Evolutionary conservation across 129 eudicot genomes (phyloP).

Genomic region (Lonicera japonica): DNA sequence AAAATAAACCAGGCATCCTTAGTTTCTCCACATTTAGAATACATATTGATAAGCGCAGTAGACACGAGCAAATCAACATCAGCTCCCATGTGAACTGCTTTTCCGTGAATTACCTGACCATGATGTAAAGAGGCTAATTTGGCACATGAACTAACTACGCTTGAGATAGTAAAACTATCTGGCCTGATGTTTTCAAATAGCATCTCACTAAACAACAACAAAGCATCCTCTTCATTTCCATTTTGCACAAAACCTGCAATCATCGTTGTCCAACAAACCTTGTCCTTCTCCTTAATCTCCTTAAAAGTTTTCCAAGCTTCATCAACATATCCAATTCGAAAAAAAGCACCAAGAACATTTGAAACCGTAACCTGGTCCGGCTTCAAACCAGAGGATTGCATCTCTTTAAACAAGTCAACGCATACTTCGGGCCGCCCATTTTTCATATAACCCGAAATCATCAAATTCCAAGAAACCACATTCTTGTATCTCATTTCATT

Average conservation of each 20-base stretch:
- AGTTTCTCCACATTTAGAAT: slow-evolving; percentile 49
- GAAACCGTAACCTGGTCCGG: slow-evolving; percentile 33
- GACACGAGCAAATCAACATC: slow-evolving; percentile 32
- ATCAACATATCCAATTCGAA: slow-evolving; percentile 20
- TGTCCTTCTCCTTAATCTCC: slow-evolving; percentile 34
- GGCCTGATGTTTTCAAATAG: slow-evolving; percentile 20
- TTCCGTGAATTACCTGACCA: slow-evolving; percentile 38
- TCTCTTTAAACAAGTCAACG: slow-evolving; percentile 27
- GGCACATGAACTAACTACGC: slow-evolving; percentile 38
- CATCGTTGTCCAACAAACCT: slow-evolving; percentile 42
- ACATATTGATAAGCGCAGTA: slow-evolving; percentile 52
- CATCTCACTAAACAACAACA: slow-evolving; percentile 37
- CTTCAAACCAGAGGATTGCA: slow-evolving; percentile 24
- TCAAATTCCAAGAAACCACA: slow-evolving; percentile 43
- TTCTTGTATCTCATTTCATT: slow-evolving; percentile 25
- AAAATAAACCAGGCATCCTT: slow-evolving; percentile 28
- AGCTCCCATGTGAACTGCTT: slow-evolving; percentile 36
- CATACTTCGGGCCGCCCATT: slow-evolving; percentile 23
- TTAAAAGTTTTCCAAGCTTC: slow-evolving; percentile 25
- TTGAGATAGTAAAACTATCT: slow-evolving; percentile 39
- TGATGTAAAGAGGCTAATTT: slow-evolving; percentile 33
- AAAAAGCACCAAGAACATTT: slow-evolving; percentile 35
- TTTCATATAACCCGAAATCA: slow-evolving; percentile 41
- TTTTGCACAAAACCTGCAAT: slow-evolving; percentile 39
- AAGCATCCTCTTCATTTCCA: slow-evolving; percentile 36